Percentiles rank a stretch among this genome's conserved stretches.
These are phyloP conservation scores for Colletotrichum tanaceti DNA, from an alignment of 2,329 filamentous ascomycete species.

Conservation along the genomic window DNA sequence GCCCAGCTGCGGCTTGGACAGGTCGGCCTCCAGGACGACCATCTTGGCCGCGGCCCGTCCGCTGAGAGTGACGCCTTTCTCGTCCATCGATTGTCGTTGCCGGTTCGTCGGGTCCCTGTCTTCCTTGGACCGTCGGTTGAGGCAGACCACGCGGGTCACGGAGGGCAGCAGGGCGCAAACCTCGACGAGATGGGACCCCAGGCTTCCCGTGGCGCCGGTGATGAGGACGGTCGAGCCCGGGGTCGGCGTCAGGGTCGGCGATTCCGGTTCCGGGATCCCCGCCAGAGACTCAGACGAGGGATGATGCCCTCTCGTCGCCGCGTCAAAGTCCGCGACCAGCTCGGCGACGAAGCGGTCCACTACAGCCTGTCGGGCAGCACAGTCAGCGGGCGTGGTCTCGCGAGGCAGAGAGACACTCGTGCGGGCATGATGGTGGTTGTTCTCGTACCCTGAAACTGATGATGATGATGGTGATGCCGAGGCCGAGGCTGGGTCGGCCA, in stretches of 20 bases:
- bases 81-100: neutral
- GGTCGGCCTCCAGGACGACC: neutral
- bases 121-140: constrained; percentile 54
- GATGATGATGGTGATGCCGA: too few species aligned
- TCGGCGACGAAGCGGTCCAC: neutral
- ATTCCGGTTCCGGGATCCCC: neutral
- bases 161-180: constrained; percentile 44
- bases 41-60: neutral
- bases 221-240: constrained; percentile 46
- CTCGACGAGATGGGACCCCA: constrained; percentile 52
- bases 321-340: neutral
- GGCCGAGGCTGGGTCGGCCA: constrained; percentile 9
- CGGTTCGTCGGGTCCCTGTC: constrained; percentile 9
- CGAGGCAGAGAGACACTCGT: neutral
- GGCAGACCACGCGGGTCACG: constrained; percentile 53
- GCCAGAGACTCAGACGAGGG: neutral
- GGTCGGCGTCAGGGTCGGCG: neutral
- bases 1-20: constrained; percentile 54
- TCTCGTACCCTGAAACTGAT: constrained; percentile 3
- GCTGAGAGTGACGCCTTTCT: neutral
- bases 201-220: constrained; percentile 54
- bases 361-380: constrained; percentile 10
- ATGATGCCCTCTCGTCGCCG: neutral
- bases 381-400: neutral
- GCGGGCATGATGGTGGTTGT: neutral